Percentiles rank a stretch among this genome's conserved stretches.
These are phyloP conservation scores for Candida maesae DNA, from an alignment of 805 yeast genomes.

Conservation along the genomic window DNA sequence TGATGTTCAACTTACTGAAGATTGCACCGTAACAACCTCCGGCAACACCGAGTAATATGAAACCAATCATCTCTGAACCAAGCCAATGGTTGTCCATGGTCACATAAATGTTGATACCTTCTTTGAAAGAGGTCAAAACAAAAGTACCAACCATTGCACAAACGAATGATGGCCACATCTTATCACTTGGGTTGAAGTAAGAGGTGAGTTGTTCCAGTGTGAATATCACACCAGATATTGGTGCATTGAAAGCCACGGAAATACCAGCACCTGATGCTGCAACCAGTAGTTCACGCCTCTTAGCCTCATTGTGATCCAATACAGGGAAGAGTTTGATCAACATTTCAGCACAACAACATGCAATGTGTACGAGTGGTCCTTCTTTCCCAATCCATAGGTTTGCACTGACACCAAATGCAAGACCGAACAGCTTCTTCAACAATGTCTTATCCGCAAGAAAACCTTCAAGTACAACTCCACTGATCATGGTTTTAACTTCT, in stretches of 20 bases:
- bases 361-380: conserved; percentile 81
- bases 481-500: conserved; percentile 63
- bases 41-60: conserved; percentile 59
- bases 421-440: conserved; percentile 51
- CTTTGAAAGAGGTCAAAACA: conserved; percentile 46
- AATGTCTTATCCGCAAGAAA: conserved; percentile 52
- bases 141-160: conserved; percentile 73
- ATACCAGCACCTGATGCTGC: conserved; percentile 85
- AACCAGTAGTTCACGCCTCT: conserved; percentile 58
- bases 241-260: conserved; percentile 80
- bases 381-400: conserved; percentile 85
- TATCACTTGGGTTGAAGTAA: conserved; percentile 55
- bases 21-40: conserved; percentile 67
- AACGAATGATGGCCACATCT: conserved; percentile 82
- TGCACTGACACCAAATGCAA: conserved; percentile 63
- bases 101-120: conserved; percentile 52
- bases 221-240: conserved; percentile 84
- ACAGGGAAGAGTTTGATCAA: conserved; percentile 32
- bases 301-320: conserved; percentile 47
- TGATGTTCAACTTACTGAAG: conserved; percentile 46
- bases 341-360: conserved; percentile 53
- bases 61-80: conserved; percentile 65
- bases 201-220: conserved; percentile 66
- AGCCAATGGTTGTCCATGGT: conserved; percentile 76
- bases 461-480: conserved; percentile 55